Conservation (phyloP, 441 rosid genomes). For the Theobroma grandiflorum region DNA sequence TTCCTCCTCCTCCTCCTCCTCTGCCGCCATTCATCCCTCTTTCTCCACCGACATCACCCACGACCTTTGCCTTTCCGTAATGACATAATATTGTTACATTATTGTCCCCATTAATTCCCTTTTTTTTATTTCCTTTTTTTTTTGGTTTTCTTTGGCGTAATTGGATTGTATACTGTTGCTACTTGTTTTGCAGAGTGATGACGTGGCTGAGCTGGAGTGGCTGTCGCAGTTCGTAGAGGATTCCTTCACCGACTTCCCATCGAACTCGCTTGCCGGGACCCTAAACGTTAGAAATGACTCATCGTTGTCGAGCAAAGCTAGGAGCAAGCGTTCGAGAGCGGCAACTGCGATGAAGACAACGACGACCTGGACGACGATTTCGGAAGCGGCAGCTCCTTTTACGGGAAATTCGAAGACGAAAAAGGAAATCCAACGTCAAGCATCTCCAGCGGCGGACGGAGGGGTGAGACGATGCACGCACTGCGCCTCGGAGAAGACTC, state of each 20-base stretch:
- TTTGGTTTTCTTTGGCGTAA: background rate
- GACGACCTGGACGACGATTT: slow-evolving; percentile 38
- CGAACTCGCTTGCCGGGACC: slow-evolving; percentile 44
- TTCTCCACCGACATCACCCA: slow-evolving; percentile 54
- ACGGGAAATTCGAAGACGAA: slow-evolving; percentile 32
- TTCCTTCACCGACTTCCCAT: slow-evolving; percentile 57
- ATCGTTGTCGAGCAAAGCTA: slow-evolving; percentile 47
- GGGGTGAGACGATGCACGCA: slow-evolving; percentile 59
- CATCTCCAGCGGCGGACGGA: slow-evolving; percentile 44
- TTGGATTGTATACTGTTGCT: background rate
- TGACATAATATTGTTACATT: background rate
- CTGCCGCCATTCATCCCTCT: slow-evolving; percentile 35
- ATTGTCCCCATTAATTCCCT: background rate
- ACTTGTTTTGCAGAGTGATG: slow-evolving; percentile 49
- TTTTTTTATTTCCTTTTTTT: background rate
- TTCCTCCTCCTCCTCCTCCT: slow-evolving; percentile 23
- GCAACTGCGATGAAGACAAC: slow-evolving; percentile 30
- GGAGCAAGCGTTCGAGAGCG: slow-evolving; percentile 61
- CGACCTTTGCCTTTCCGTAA: slow-evolving; percentile 69
- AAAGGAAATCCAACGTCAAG: slow-evolving; percentile 31
- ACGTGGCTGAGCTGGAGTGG: slow-evolving; percentile 69
- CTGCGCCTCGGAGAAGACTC: slow-evolving; percentile 70
- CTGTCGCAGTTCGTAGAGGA: slow-evolving; percentile 66
- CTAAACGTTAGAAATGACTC: slow-evolving; percentile 34
- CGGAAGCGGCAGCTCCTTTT: slow-evolving; percentile 32